Evolutionary conservation across 2,329 filamentous ascomycete genomes (phyloP).

Genomic region (Phialophora verrucosa): DNA sequence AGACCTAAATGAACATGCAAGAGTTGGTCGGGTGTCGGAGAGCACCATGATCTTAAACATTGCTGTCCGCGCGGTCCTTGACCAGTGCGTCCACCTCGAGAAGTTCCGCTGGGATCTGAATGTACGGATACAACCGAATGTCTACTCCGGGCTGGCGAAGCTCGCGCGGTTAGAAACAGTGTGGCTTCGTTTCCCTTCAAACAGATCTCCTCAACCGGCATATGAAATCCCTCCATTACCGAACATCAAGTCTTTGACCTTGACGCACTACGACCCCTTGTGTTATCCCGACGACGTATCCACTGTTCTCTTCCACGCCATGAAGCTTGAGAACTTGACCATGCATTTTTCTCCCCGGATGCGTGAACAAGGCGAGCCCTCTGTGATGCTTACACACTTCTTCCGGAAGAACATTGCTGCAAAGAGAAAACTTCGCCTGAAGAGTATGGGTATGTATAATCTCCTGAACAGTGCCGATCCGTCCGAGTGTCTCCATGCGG

Average conservation of each 20-base stretch:
- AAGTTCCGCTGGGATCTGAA: constrained; percentile 67
- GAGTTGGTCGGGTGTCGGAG: constrained; percentile 65
- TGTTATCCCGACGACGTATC: constrained; percentile 69
- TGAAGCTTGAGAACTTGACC: constrained; percentile 60
- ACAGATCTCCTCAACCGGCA: constrained; percentile 63
- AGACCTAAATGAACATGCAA: constrained; percentile 65
- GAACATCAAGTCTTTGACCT: constrained; percentile 59
- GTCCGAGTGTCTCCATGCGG: constrained; percentile 52
- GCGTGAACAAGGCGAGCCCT: constrained; percentile 63
- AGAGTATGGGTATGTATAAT: constrained; percentile 62
- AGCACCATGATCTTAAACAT: constrained; percentile 69
- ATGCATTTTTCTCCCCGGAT: constrained; percentile 68
- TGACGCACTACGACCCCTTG: constrained; percentile 66
- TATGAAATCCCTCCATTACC: constrained; percentile 62
- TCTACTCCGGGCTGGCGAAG: constrained; percentile 62
- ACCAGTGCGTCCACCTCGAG: constrained; percentile 62
- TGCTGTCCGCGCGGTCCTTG: constrained; percentile 62
- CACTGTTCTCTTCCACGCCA: constrained; percentile 59
- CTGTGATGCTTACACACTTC: constrained; percentile 59
- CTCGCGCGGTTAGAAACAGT: constrained; percentile 58
- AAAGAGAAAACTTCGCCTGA: constrained; percentile 54
- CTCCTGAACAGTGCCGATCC: constrained; percentile 59
- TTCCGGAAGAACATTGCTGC: constrained; percentile 61
- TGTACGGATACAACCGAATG: constrained; percentile 63
- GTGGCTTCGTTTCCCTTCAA: constrained; percentile 62